Conservation (phyloP, 2,329 filamentous ascomycete genomes). For the Zasmidium citrigriseum region DNA sequence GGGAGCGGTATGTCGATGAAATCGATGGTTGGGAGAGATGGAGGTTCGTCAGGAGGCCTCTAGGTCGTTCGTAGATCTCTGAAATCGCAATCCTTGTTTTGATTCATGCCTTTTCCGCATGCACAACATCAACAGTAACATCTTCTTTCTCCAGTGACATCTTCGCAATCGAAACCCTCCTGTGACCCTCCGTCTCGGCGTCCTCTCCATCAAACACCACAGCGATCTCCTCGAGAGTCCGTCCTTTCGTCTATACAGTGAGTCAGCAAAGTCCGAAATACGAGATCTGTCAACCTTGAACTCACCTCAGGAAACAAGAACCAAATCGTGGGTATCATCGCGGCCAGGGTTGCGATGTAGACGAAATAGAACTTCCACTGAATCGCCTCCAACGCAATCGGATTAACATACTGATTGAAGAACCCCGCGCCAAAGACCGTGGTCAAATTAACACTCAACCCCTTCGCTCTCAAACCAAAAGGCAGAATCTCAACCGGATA, state of each 20-base stretch:
- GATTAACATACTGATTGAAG: constrained; percentile 44
- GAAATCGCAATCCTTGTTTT: background rate
- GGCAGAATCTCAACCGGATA: constrained; percentile 38
- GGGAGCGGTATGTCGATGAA: constrained; percentile 35
- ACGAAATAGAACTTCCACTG: constrained; percentile 48
- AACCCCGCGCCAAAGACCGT: constrained; percentile 21
- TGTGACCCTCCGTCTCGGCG: constrained; percentile 24
- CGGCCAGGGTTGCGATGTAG: constrained; percentile 36
- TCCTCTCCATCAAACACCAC: constrained; percentile 47
- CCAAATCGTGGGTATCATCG: constrained; percentile 21
- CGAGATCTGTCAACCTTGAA: constrained; percentile 35
- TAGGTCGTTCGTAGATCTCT: background rate
- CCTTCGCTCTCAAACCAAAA: constrained; percentile 29
- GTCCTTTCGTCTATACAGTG: constrained; percentile 33
- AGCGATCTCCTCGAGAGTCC: constrained; percentile 48
- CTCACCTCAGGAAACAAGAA: constrained; percentile 8
- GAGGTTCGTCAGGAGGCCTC: constrained; percentile 32
- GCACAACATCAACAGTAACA: too few relatives aligned
- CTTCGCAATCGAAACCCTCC: too few relatives aligned
- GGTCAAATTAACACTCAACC: constrained; percentile 21
- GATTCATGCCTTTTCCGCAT: background rate
- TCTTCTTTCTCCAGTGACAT: too few relatives aligned
- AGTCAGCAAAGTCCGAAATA: constrained; percentile 26
- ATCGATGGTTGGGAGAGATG: constrained; percentile 44
- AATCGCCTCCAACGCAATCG: constrained; percentile 41